Percentiles rank a stretch among this genome's conserved stretches.
phyloP scores from a whole-genome alignment of 1,284 basidiomycete genomes.

The Pseudozyma tsukubaensis region DNA sequence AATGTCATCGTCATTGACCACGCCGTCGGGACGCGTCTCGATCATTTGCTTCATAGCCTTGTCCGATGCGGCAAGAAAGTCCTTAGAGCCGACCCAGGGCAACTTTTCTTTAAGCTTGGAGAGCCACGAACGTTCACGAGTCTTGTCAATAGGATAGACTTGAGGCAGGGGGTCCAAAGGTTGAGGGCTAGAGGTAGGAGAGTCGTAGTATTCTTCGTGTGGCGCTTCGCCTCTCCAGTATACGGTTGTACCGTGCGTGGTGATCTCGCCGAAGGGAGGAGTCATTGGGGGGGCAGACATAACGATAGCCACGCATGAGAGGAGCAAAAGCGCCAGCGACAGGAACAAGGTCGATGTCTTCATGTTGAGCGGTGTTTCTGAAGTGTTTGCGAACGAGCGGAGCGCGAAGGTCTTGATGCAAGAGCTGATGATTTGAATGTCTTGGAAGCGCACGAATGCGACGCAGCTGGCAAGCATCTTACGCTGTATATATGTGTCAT shows the following conservation, averaged over 20 bases:
- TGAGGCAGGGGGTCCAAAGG: neutral
- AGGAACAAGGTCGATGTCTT: neutral
- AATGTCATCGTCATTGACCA: neutral
- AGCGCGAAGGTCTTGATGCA: too few relatives aligned
- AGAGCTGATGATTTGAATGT: too few relatives aligned
- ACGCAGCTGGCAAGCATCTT: too few relatives aligned
- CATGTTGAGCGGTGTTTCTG: too few relatives aligned
- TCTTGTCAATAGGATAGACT: neutral
- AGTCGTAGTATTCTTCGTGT: neutral
- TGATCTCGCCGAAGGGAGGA: neutral
- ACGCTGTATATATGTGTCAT: too few relatives aligned
- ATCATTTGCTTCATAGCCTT: slow-evolving; percentile 9
- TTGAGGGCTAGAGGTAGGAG: neutral
- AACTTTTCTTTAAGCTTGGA: neutral
- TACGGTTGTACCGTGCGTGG: neutral
- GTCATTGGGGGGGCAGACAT: neutral
- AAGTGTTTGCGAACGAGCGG: too few relatives aligned
- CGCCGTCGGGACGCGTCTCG: neutral
- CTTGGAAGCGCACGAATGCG: too few relatives aligned
- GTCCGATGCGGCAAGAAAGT: neutral
- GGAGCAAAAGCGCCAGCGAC: neutral
- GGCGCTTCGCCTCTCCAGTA: neutral
- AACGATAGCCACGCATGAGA: neutral
- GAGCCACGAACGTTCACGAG: neutral
- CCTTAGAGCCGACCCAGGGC: neutral